Conservation (phyloP, 306 rosid genomes). For the Abrus pulchellus region DNA sequence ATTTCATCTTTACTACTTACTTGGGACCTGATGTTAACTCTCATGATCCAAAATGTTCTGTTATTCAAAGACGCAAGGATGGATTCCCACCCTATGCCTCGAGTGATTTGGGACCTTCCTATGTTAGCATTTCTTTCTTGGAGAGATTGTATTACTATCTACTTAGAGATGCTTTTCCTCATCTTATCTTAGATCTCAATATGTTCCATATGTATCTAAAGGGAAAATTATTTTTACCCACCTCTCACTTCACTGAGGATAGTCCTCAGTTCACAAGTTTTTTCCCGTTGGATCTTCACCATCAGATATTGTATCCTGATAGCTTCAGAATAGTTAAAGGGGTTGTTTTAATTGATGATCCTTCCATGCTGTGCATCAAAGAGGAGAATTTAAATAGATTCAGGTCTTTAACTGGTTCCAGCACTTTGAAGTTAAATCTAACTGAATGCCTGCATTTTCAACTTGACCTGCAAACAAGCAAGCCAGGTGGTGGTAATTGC, state of each 20-base stretch:
- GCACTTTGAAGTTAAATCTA: conserved; percentile 56
- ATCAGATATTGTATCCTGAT: conserved; percentile 74
- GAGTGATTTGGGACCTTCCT: conserved; percentile 70
- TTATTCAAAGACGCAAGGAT: conserved; percentile 53
- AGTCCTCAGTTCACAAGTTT: conserved; percentile 63
- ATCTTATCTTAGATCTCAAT: conserved; percentile 47
- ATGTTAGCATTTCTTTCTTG: conserved; percentile 62
- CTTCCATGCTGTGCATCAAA: conserved; percentile 47
- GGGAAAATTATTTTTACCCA: conserved; percentile 55
- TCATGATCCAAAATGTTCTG: conserved; percentile 56
- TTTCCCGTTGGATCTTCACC: conserved; percentile 72
- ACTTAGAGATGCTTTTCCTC: conserved; percentile 55
- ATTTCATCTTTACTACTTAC: conserved; percentile 63
- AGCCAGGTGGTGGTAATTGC: conserved; percentile 31
- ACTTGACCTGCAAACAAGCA: conserved; percentile 20
- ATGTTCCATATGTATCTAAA: conserved; percentile 67
- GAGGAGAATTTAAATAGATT: conserved; percentile 61
- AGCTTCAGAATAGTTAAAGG: conserved; percentile 76
- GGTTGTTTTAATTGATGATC: conserved; percentile 63
- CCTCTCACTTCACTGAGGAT: conserved; percentile 41
- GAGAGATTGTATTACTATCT: conserved; percentile 70
- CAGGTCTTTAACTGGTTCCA: conserved; percentile 57
- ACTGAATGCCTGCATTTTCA: conserved; percentile 43
- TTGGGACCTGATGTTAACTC: conserved; percentile 77
- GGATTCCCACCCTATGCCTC: conserved; percentile 51